Conservation (phyloP, 768 basidiomycete species). For the Termitomyces sp. region DNA sequence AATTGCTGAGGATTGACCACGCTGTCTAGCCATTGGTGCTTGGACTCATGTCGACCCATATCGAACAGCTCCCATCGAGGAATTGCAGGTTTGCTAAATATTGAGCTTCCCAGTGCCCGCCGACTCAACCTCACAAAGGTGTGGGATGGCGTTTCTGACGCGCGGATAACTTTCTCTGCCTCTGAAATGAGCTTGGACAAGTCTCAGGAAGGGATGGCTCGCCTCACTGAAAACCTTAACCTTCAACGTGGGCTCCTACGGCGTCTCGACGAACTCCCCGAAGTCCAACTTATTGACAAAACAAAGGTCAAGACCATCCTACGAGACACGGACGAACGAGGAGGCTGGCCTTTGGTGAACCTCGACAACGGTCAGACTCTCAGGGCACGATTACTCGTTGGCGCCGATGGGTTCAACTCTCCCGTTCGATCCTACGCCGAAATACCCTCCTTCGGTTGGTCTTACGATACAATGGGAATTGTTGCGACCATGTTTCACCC, state of each 20-base stretch:
- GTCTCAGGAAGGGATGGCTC: constrained; percentile 57
- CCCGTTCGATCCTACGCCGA: constrained; percentile 85
- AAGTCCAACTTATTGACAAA: constrained; percentile 66
- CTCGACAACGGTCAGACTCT: constrained; percentile 66
- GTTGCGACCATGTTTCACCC: constrained; percentile 84
- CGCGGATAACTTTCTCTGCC: constrained; percentile 70
- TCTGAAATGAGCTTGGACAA: constrained; percentile 37
- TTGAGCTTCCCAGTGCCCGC: neutral
- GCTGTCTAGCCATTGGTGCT: constrained; percentile 65
- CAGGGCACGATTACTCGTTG: constrained; percentile 72
- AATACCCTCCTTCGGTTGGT: constrained; percentile 88
- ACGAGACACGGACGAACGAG: constrained; percentile 45
- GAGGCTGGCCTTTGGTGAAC: constrained; percentile 77
- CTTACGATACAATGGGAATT: constrained; percentile 84
- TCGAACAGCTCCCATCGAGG: constrained; percentile 71
- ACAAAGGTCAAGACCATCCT: constrained; percentile 72
- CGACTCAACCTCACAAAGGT: constrained; percentile 41
- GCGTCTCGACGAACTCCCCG: constrained; percentile 48
- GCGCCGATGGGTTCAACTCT: constrained; percentile 94
- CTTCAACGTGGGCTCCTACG: constrained; percentile 81
- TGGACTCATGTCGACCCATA: constrained; percentile 72
- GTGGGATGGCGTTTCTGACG: constrained; percentile 89
- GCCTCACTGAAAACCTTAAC: constrained; percentile 89
- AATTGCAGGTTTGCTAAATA: constrained; percentile 69
- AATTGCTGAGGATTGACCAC: constrained; percentile 4